Evolutionary conservation across 441 rosid genomes (phyloP).

Genomic region (Aquilaria agallochum): DNA sequence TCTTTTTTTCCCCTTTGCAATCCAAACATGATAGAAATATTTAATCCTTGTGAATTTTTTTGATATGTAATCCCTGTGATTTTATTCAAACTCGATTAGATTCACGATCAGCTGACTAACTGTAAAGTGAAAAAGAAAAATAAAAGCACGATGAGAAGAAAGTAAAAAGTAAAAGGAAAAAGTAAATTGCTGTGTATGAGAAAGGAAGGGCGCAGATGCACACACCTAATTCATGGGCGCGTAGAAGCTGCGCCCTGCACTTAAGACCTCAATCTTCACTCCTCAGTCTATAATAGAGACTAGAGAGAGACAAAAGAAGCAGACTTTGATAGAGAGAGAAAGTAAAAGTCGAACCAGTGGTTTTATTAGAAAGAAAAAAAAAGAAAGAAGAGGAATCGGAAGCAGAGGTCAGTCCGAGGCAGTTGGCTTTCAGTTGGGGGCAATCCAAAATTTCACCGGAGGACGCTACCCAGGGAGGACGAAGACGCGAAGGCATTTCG

Average conservation of each 20-base stretch:
- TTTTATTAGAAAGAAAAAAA: neutral
- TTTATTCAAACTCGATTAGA: no score
- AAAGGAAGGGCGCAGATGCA: no score
- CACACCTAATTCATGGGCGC: neutral
- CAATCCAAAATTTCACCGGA: neutral
- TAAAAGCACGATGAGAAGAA: no score
- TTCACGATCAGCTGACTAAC: no score
- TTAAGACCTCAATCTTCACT: neutral
- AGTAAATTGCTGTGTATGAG: no score
- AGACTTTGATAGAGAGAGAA: neutral
- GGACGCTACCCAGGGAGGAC: neutral
- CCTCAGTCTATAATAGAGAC: neutral
- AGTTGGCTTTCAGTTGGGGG: slow-evolving; percentile 4
- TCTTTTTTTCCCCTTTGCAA: no score
- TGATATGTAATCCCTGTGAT: no score
- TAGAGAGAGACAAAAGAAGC: slow-evolving; percentile 3
- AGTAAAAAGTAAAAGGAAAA: no score
- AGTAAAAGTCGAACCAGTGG: neutral
- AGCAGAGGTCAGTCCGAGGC: neutral
- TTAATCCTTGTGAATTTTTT: no score
- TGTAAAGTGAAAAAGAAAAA: no score
- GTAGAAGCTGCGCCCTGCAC: neutral
- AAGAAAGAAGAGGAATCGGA: neutral
- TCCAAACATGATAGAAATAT: no score
- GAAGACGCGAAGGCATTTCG: slow-evolving; percentile 5